Evolutionary conservation across 1,139 yeast genomes (phyloP).

Genomic region (Candida tetrigidarum): DNA sequence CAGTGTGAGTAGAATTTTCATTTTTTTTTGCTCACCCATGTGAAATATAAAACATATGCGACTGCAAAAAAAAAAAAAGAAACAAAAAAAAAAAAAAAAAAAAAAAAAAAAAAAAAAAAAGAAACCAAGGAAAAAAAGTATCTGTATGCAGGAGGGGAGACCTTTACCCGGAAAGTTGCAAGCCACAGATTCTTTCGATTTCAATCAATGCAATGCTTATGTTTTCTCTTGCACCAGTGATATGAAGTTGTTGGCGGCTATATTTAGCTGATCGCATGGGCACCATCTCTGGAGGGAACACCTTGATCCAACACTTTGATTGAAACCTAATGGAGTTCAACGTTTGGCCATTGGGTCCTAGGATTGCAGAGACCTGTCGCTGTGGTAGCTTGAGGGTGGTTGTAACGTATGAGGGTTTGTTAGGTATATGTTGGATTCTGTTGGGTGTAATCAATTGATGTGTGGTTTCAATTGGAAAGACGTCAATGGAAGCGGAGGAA

Average conservation of each 20-base stretch:
- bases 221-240: slow-evolving; percentile 9
- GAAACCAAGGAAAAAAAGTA: no score
- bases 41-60: no score
- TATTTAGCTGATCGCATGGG: background rate
- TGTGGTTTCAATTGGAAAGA: slow-evolving; percentile 1
- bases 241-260: background rate
- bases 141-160: slow-evolving; percentile 20
- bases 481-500: background rate
- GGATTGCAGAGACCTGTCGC: slow-evolving; percentile 32
- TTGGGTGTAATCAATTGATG: background rate
- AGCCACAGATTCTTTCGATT: slow-evolving; percentile 6
- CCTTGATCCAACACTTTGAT: slow-evolving; percentile 32
- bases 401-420: background rate
- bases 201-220: slow-evolving; percentile 10
- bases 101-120: no score
- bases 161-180: slow-evolving; percentile 3
- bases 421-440: background rate
- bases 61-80: no score
- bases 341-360: slow-evolving; percentile 32
- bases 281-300: slow-evolving; percentile 18
- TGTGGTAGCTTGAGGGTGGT: slow-evolving; percentile 15
- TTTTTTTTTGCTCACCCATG: no score
- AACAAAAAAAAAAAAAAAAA: no score
- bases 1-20: no score
- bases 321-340: slow-evolving; percentile 28